Evolutionary conservation across 352 stramenopile genomes (phyloP), one percentile per base, ranked within the genome.

Genomic region (Pythium apleroticum): DNA sequence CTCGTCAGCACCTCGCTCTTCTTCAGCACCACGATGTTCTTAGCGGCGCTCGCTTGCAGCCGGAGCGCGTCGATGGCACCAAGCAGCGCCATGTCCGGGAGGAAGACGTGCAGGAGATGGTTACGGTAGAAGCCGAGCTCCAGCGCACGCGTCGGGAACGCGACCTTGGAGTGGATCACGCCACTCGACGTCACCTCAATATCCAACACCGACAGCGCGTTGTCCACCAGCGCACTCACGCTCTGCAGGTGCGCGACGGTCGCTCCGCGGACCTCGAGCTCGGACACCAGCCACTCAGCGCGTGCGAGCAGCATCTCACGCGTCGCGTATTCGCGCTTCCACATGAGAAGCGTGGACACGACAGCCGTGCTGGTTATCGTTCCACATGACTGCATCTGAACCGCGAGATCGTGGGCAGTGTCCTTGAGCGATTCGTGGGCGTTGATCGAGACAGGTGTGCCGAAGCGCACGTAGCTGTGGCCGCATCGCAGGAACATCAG

Each of bases 41-140:
- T 52, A 63, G 28, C 28, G 37, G 10, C 14, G 17, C 4, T 37
- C 12, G 22, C 22, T 14, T 28, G 28, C 65, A 66, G 66, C 17
- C 81, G 39, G 43, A 84, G 46, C 46, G 76, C 62, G 56, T 90
- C 72, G 25, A 93, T 65, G 10, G 84, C 82, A 22, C 81, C 79
- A 35, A 84, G 61, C 20, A 93, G 66, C 5, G 86, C 81, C 71
- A 92, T 89, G 30, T 96, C 85, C 1, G 74, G 79, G 7, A 94
- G 45, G 33, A 97, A 95, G 48, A 90, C 66, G 59, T 95, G 83
- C 0, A 95, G 67, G 56, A 96, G 60, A 39, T 95, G 85, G 60
- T 97, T 97, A 5, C 89, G 84, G 66, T 95, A 95, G 60, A 93
- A 97, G 6, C 75, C 81, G 5, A 97, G 58, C 54, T 90, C 80